Evolutionary conservation across 176 grass and related monocot genomes (phyloP).

Genomic region (Oryza coarctata): DNA sequence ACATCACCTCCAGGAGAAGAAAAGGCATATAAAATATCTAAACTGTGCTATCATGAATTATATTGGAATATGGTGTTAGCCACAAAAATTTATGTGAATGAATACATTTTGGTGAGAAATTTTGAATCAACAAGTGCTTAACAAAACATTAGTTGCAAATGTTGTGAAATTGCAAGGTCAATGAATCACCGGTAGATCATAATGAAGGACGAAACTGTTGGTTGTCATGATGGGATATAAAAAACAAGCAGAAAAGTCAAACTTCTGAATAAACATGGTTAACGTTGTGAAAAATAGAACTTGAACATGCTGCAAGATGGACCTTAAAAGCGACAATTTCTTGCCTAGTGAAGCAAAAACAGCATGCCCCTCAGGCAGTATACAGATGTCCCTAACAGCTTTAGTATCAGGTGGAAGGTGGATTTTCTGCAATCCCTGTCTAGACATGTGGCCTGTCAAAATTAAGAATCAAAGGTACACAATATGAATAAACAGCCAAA

Average conservation of each 20-base stretch:
- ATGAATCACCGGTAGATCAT: slow-evolving; percentile 80
- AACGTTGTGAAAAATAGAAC: slow-evolving; percentile 14
- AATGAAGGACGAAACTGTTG: slow-evolving; percentile 73
- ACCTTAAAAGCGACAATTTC: slow-evolving; percentile 82
- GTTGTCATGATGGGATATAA: slow-evolving; percentile 61
- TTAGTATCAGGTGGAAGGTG: slow-evolving; percentile 74
- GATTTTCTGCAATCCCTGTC: slow-evolving; percentile 51
- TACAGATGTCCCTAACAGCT: slow-evolving; percentile 72
- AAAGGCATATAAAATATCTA: background rate
- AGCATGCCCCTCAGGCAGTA: slow-evolving; percentile 55
- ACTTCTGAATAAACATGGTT: background rate
- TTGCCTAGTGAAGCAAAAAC: slow-evolving; percentile 81
- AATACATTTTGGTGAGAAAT: background rate
- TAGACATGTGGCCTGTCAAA: slow-evolving; percentile 70
- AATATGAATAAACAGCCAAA: slow-evolving; percentile 30
- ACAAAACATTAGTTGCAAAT: slow-evolving; percentile 20
- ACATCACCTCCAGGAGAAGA: background rate
- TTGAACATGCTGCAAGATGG: slow-evolving; percentile 18
- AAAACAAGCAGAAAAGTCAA: slow-evolving; percentile 24
- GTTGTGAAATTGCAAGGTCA: slow-evolving; percentile 40
- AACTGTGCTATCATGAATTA: background rate
- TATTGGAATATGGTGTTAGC: background rate
- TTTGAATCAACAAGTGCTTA: background rate
- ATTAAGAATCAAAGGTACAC: slow-evolving; percentile 31
- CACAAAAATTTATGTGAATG: background rate